Evolutionary conservation across 371 early-diverging fungal genomes (phyloP), one percentile per base, ranked within the genome.

Genomic region (Phascolomyces articulosus): DNA sequence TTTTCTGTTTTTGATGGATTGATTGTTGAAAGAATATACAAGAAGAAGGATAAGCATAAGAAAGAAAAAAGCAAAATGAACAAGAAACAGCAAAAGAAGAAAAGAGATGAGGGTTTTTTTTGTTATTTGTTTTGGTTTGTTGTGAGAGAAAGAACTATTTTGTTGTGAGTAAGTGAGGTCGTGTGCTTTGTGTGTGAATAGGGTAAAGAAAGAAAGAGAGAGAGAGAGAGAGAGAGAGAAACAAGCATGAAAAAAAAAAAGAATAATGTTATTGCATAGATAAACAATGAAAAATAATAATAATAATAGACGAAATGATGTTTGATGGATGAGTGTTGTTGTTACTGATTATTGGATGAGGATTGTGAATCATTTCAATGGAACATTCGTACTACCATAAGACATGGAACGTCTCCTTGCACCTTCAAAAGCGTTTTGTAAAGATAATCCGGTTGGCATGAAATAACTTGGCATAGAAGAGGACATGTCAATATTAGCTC

Each of bases 361-460:
- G 0, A 44, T 53, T 53, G 11, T 55, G 26, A 7, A 55, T 54
- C 23, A 53, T 40, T 53, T 40, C 57, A 44, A 47, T 8, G 55
- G 27, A 16, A 48, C 55, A 56, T 63, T 28, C 27, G 55, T 57
- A 29, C 64, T 65, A 27, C 74, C 74, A 60, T 77, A 77, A 13
- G 82, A 82, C 80, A 79, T 78, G 49, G 83, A 83, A 48, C 83
- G 77, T 63, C 83, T 70, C 69, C 83, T 72, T 58, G 75, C 83
- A 59, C 83, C 83, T 66, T 79, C 83, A 58, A 83, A 83, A 11
- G 80, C 79, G 54, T 73, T 74, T 40, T 83, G 83, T 40, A 83
- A 55, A 8, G 80, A 77, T n/a, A 83, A 63, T 1, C 75, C 78
- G 18, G 83, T 79, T 13, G 83, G 83, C 77, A 83, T 77, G 61